Evolutionary conservation across 2,329 filamentous ascomycete genomes (phyloP), one percentile per base, ranked within the genome.

Genomic region (Cercospora berteroae): DNA sequence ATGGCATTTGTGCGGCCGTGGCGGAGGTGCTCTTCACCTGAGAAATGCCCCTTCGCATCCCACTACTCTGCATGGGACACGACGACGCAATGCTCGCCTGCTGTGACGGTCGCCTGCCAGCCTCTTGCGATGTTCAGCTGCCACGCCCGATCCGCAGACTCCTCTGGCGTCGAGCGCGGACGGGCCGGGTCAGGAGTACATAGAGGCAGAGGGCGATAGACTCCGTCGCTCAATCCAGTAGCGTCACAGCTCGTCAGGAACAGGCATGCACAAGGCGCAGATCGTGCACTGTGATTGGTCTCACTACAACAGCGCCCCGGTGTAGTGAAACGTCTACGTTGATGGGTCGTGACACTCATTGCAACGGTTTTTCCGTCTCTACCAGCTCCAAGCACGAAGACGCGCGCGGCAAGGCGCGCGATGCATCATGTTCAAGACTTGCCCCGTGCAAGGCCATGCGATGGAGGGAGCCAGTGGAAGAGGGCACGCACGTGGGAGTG

Each of bases 321-420:
- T 33, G 31, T 58, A n/a, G 27, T 58, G 55, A 58, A 58, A 58
- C 55, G 55, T 31, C 31, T 18, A 23, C 55, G 36, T 36, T 13
- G 31, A n/a, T 36, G 55, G 25, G 27, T 58, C 55, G 55, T 58
- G 55, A 33, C 29, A 18, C 18, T 36, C 55, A 13, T 20, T 33
- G 55, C 31, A n/a, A 58, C 55, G 27, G n/a, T 33, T 58, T 36
- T 31, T 9, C 25, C 55, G 52, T 27, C 52, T n/a, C 23, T 23
- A 31, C 52, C 52, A 31, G 31, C 55, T 36, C 18, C 55, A 36
- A 18, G 55, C 31, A 23, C n/a, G 25, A 58, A 58, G 27, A 58
- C 27, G 55, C 55, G 55, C 55, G 55, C 55, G 55, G 55, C 55
- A 58, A 58, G 52, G 29, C 44, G 44, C 25, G 44, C 44, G 23